Base-by-base conservation (phyloP, 208 protist genomes). In the Leptomonas seymouri region DNA sequence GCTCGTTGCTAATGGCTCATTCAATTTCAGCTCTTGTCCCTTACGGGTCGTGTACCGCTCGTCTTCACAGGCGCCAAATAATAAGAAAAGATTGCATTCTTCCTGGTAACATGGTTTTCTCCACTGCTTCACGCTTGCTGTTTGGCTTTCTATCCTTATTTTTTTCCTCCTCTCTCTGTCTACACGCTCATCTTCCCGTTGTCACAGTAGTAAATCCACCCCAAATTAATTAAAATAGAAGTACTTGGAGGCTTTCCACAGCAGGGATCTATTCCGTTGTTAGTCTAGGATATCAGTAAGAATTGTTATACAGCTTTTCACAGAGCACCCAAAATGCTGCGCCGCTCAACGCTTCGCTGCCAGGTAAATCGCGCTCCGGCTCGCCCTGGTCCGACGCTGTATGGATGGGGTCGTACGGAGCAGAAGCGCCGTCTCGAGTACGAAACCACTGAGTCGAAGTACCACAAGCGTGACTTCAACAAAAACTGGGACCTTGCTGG, bases 381-480 rank as follows among this genome's bases (percentile, higher is more conserved):
- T 50, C 81, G 87, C 67, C 91, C 91, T 42, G 91, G 91, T 18
- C 91, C 91, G 12, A 94, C 84, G 78, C 85, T 97, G 58, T 90
- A 94, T 75, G 91, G 91, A 51, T 97, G 91, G 91, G 91, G 91
- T 7, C 88, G 91, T 59, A 93, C 91, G 20, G 85, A 84, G 80
- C 91, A 97, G 79, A 97, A 97, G 82, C 84, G 91, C 51, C 91
- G 91, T 55, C 87, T 97, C 3, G 89, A 97, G 83, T 97, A 97
- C 77, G 91, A 97, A 80, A 78, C 91, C 20, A 86, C 87, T 27
- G 89, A 97, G 78, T 93, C 87, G 54, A 90, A 89, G 70, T 97
- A 97, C 76, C 86, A 93, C 82, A 94, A 94, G 78, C 88, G 91
- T 56, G 91, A 97, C 67, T 97, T 97, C 81, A 97, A 97, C 80